A percentile compares a stretch with the other conserved stretches of the same genome.
Evolutionary conservation across 2,329 filamentous ascomycete species (phyloP).

Genomic region (Volutella citrinella): DNA sequence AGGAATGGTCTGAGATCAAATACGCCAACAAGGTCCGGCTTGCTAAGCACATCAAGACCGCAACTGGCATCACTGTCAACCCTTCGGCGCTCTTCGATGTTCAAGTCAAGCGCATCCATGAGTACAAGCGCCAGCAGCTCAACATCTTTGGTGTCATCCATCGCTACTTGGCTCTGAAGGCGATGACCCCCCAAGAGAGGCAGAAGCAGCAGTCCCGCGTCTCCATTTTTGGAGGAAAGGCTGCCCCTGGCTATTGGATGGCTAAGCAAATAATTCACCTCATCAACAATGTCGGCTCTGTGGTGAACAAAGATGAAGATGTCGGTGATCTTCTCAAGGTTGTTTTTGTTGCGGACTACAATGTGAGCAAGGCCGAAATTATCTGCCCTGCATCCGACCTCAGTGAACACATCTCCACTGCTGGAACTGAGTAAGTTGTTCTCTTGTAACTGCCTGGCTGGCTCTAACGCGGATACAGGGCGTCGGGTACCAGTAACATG

Average conservation of each 20-base stretch:
- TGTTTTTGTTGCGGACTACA: conserved; percentile 96
- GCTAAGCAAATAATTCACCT: conserved; percentile 98
- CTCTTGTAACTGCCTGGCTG: too few relatives aligned
- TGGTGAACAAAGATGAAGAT: conserved; percentile 90
- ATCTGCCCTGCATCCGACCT: conserved; percentile 93
- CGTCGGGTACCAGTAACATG: conserved; percentile 94
- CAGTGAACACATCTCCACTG: conserved; percentile 97
- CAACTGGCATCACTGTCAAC: conserved; percentile 78
- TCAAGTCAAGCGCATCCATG: conserved; percentile 98
- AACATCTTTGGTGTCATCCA: conserved; percentile 99
- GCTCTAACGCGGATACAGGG: conserved; percentile 38
- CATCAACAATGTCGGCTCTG: conserved; percentile 84
- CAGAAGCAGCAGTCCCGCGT: conserved; percentile 87
- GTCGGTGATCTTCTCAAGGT: conserved; percentile 95
- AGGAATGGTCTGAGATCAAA: conserved; percentile 96
- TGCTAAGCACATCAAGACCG: conserved; percentile 84
- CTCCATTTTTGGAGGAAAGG: conserved; percentile 96
- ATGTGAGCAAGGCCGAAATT: conserved; percentile 98
- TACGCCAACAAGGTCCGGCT: conserved; percentile 91
- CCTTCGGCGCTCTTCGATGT: conserved; percentile 90
- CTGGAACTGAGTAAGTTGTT: conserved; percentile 74
- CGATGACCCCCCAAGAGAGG: conserved; percentile 75
- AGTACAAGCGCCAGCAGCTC: conserved; percentile 98
- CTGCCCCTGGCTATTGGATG: conserved; percentile 99
- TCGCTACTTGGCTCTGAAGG: conserved; percentile 86